These are phyloP conservation scores for Marasmius oreades DNA, from an alignment of 1,284 basidiomycete species.

Conservation along the genomic window DNA sequence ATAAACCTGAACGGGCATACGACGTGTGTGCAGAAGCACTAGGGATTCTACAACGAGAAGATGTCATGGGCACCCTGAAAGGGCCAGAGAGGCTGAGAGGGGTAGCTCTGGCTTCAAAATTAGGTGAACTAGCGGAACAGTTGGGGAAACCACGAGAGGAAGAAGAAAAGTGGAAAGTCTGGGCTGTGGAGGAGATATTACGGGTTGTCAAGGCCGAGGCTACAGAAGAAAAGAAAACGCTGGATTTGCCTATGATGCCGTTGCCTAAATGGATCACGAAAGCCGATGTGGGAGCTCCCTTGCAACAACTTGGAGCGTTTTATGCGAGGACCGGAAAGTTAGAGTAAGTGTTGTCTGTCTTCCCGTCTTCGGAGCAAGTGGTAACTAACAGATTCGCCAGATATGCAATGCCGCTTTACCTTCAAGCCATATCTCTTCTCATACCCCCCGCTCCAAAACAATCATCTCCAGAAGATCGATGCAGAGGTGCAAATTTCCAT, in stretches of 20 bases:
- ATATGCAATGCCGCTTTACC: conserved; percentile 62
- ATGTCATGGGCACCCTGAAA: conserved; percentile 23
- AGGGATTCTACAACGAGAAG: conserved; percentile 27
- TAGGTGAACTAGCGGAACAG: conserved; percentile 53
- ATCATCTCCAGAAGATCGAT: conserved; percentile 48
- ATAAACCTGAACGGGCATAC: conserved; percentile 48
- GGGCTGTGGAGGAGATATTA: conserved; percentile 61
- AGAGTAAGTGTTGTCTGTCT: conserved; percentile 43
- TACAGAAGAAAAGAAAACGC: conserved; percentile 16
- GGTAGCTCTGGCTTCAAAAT: conserved; percentile 62
- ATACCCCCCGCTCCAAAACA: conserved; percentile 45
- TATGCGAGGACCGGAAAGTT: conserved; percentile 56
- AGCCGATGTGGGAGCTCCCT: conserved; percentile 64
- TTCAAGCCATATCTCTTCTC: conserved; percentile 63
- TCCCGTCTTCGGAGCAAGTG: not conserved
- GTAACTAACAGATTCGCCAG: conserved; percentile 28
- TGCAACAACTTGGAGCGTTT: conserved; percentile 64
- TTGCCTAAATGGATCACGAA: conserved; percentile 61
- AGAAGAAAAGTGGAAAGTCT: conserved; percentile 59
- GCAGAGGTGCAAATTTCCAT: conserved; percentile 45
- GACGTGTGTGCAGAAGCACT: conserved; percentile 46
- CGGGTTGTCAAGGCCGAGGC: conserved; percentile 29
- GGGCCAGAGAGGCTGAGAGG: conserved; percentile 53
- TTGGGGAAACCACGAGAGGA: conserved; percentile 40
- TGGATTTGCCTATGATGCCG: conserved; percentile 44